Percentiles rank a stretch among this genome's conserved stretches.
Evolutionary conservation across 78 protist species (phyloP).

Genomic region (Dictyostelium intermedium): DNA sequence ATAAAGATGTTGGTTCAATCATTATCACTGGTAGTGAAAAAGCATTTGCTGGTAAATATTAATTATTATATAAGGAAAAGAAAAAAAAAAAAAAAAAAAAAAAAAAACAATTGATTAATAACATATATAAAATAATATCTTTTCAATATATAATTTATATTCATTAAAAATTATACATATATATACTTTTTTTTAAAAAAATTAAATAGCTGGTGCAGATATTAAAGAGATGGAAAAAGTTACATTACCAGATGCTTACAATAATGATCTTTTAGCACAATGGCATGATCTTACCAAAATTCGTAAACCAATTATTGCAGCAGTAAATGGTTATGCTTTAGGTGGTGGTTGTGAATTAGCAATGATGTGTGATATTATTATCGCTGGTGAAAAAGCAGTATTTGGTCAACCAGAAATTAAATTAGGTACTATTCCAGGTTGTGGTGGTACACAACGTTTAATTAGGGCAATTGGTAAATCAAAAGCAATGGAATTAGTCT

Average conservation of each 20-base stretch:
- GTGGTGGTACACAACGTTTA: conserved; percentile 98
- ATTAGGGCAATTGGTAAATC: conserved; percentile 95
- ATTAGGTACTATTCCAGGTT: conserved; percentile 98
- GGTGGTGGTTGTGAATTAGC: conserved; percentile 99
- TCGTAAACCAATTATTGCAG: conserved; percentile 97
- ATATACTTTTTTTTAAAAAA: not conserved
- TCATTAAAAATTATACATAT: too few relatives aligned
- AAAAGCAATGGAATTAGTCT: conserved; percentile 95
- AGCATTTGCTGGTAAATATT: conserved; percentile 89
- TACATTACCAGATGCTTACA: conserved; percentile 78
- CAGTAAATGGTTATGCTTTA: conserved; percentile 97
- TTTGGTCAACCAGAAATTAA: conserved; percentile 98
- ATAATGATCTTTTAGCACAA: conserved; percentile 81
- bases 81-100: not conserved
- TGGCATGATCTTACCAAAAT: conserved; percentile 76
- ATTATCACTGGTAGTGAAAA: conserved; percentile 95
- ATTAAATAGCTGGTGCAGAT: conserved; percentile 96
- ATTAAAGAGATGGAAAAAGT: conserved; percentile 94
- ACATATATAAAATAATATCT: not conserved
- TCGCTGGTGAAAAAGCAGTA: conserved; percentile 90
- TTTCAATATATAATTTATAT: too few relatives aligned
- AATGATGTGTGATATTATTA: conserved; percentile 96
- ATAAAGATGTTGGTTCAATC: conserved; percentile 85
- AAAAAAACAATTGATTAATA: not conserved
- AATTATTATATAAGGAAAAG: not conserved